Evolutionary conservation across 768 basidiomycete species (phyloP), one percentile per base, ranked within the genome.

Genomic region (Tylopilus felleus): DNA sequence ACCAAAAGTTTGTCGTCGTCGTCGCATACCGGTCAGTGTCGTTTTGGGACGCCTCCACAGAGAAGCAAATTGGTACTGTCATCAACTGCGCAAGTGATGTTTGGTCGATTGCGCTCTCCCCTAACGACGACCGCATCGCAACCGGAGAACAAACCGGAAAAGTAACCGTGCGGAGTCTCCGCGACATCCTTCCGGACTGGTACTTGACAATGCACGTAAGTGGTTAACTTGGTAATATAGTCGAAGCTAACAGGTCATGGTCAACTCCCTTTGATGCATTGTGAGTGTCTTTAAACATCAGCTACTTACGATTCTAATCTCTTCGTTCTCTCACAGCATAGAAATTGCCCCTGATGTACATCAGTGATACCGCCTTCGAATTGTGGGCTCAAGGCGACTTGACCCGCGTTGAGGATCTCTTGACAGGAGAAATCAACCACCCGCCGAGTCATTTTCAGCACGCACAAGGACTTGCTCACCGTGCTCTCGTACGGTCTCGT

Each of bases 41-140:
- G 1, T 56, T 58, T 35, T 56, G 55, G 50, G 50, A 56, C 16
- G 25, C 27, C 22, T 13, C 12, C 17, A 48, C 45, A 1, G 21
- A 33, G 22, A 3, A 33, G 27, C 46, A 43, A 33, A 48, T 57
- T 2, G 56, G 56, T 2, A 2, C 14, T 12, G 45, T 6, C 7
- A 21, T 47, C 27, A 21, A 43, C 0, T 8, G 25, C 4, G 5
- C 21, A 13, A 22, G 27, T 17, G 0, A 1, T 0, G 16, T 49
- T 33, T 27, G 33, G 39, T 51, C 36, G 2, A 28, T 48, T 2
- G 41, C 49, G 3, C 50, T 57, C 21, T 58, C 50, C 5, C 21
- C 50, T 0, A 7, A 51, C 14, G 22, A 57, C 16, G 46, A 51
- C n/a, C 40, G 16, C 22, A 40, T 58, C 10, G 57, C 48, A 0